Percentiles rank a stretch among this genome's conserved stretches.
These are phyloP conservation scores for Leucogyrophana mollusca DNA, from an alignment of 768 basidiomycete species.

Conservation along the genomic window DNA sequence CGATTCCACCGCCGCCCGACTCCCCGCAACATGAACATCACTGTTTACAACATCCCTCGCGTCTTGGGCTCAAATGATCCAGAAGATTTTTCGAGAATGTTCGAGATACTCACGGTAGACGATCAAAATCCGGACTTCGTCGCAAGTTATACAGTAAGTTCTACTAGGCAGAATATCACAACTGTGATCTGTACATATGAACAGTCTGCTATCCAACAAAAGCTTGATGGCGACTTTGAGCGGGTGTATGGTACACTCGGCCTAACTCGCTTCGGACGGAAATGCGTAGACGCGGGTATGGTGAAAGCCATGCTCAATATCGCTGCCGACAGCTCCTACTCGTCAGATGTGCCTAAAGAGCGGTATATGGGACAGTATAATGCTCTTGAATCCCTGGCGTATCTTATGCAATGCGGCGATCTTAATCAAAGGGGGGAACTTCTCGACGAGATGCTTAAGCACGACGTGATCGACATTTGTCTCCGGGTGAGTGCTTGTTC, in stretches of 20 bases:
- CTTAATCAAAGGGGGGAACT: slow-evolving; percentile 17
- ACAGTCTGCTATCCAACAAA: slow-evolving; percentile 14
- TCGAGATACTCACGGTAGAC: slow-evolving; percentile 9
- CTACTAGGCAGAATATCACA: neutral
- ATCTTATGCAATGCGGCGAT: slow-evolving; percentile 20
- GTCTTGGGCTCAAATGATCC: slow-evolving; percentile 13
- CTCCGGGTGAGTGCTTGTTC: slow-evolving; percentile 14
- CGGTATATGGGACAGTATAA: slow-evolving; percentile 18
- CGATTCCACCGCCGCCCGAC: no score
- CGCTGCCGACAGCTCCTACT: slow-evolving; percentile 11
- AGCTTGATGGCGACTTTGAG: neutral
- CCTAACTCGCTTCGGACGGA: slow-evolving; percentile 16
- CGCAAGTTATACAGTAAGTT: slow-evolving; percentile 15
- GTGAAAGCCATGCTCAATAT: slow-evolving; percentile 25
- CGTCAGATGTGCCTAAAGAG: slow-evolving; percentile 8
- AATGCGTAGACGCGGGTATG: slow-evolving; percentile 24
- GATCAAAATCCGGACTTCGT: slow-evolving; percentile 19
- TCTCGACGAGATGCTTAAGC: slow-evolving; percentile 18
- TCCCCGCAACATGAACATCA: slow-evolving; percentile 17
- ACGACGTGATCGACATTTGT: slow-evolving; percentile 19
- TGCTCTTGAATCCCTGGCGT: slow-evolving; percentile 18
- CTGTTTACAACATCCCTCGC: slow-evolving; percentile 13
- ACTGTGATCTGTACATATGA: neutral
- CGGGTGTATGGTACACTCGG: neutral
- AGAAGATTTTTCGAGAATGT: slow-evolving; percentile 19